These are phyloP conservation scores for Scheffersomyces stambukii DNA, from an alignment of 1,139 yeast genomes.

Conservation along the genomic window DNA sequence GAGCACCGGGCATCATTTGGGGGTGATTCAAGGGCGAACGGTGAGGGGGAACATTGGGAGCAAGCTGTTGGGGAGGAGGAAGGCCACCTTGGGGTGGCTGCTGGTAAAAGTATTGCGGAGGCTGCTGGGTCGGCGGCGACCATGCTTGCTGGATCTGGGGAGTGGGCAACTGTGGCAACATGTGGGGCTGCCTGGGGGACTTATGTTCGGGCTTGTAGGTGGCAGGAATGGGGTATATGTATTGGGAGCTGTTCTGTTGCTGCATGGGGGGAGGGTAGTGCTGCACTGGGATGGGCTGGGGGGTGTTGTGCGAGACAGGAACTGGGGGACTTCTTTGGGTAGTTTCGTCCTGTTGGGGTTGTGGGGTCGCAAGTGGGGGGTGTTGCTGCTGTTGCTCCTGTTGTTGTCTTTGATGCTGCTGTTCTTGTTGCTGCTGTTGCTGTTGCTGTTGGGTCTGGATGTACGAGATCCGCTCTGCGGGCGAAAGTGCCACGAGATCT, in stretches of 20 bases:
- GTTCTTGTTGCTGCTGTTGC: conserved; percentile 6
- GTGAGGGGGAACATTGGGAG: conserved; percentile 11
- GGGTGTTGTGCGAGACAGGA: too few relatives aligned
- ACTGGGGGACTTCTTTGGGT: conserved; percentile 14
- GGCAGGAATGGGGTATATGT: conserved; percentile 16
- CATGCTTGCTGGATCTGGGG: conserved; percentile 20
- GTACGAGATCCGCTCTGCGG: conserved; percentile 37
- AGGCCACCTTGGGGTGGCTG: conserved; percentile 8
- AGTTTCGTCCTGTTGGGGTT: conserved; percentile 9
- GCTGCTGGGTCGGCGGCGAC: conserved; percentile 19
- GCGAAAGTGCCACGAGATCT: conserved; percentile 43
- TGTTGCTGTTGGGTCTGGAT: conserved; percentile 22
- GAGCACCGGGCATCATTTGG: conserved; percentile 16
- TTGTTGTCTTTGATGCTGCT: conserved; percentile 6
- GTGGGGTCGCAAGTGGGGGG: conserved; percentile 9
- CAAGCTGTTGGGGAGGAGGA: conserved; percentile 14
- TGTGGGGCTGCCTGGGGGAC: conserved; percentile 20
- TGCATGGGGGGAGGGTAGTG: conserved; percentile 4
- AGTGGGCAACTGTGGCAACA: conserved; percentile 19
- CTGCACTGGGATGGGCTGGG: conserved; percentile 8
- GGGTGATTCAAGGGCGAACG: conserved; percentile 13
- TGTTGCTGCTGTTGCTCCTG: conserved; percentile 8
- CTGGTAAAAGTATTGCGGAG: conserved; percentile 16
- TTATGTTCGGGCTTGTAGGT: conserved; percentile 17
- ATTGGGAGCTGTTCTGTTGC: conserved; percentile 9